Conservation (phyloP, 768 basidiomycete genomes). For the Infundibulicybe gibba region DNA sequence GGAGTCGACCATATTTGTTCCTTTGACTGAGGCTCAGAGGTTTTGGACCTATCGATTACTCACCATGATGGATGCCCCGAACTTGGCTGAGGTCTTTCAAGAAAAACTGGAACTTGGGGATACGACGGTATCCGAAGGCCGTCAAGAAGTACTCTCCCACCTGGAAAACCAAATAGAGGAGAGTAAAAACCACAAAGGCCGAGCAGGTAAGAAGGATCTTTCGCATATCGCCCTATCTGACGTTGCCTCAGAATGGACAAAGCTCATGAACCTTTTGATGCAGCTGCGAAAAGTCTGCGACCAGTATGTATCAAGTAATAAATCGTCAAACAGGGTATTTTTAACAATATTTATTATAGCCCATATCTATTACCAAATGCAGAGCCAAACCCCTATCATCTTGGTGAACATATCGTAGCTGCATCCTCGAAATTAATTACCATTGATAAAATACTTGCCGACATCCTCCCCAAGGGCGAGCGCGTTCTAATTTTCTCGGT, state of each 20-base stretch:
- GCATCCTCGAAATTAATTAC: conserved; percentile 53
- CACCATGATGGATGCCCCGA: conserved; percentile 45
- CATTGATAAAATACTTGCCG: conserved; percentile 56
- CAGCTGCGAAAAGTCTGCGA: conserved; percentile 71
- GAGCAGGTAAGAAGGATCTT: neutral
- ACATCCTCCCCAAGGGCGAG: conserved; percentile 56
- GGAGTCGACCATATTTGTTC: conserved; percentile 53
- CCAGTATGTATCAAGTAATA: conserved; percentile 37
- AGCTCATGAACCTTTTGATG: conserved; percentile 66
- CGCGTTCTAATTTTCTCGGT: conserved; percentile 69
- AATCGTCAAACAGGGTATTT: neutral
- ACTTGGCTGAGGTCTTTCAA: conserved; percentile 46
- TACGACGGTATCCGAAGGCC: conserved; percentile 25
- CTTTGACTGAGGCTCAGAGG: conserved; percentile 54
- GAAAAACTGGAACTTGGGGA: conserved; percentile 17
- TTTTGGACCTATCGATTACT: conserved; percentile 61
- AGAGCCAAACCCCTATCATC: conserved; percentile 41
- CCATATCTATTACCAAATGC: conserved; percentile 51
- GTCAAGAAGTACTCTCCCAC: conserved; percentile 34
- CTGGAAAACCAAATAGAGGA: conserved; percentile 34
- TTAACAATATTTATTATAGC: conserved; percentile 22
- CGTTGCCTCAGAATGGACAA: conserved; percentile 40
- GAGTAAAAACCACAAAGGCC: conserved; percentile 16
- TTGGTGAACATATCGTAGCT: conserved; percentile 54
- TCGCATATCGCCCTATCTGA: too few species aligned